Percentiles rank a stretch among this genome's conserved stretches.
These are phyloP conservation scores for Gamarada debralockiae DNA, from an alignment of 495 filamentous ascomycete genomes.

Conservation along the genomic window DNA sequence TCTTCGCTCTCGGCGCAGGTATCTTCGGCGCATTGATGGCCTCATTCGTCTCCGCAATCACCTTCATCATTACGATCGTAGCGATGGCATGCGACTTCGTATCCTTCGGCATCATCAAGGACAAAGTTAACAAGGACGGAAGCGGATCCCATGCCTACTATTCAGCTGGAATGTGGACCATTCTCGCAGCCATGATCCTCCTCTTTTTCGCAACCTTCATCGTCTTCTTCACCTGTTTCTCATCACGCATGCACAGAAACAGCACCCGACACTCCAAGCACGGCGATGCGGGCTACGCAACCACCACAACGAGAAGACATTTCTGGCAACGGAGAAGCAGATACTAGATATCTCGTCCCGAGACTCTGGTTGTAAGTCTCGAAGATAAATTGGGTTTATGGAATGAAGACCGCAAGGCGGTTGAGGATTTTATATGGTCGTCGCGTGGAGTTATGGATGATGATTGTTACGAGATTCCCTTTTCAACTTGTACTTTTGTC, in stretches of 20 bases:
- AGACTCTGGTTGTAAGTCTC: too few species aligned
- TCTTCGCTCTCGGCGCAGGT: slow-evolving; percentile 49
- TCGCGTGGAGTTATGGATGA: too few species aligned
- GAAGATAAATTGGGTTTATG: too few species aligned
- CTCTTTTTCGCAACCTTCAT: slow-evolving; percentile 49
- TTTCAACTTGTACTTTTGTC: too few species aligned
- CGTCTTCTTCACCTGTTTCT: slow-evolving; percentile 56
- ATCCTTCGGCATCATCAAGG: slow-evolving; percentile 46
- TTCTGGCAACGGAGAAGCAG: slow-evolving; percentile 23
- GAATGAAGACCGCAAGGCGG: too few species aligned
- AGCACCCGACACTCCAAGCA: background rate
- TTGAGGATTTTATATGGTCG: too few species aligned
- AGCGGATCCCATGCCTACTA: slow-evolving; percentile 36
- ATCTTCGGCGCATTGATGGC: slow-evolving; percentile 48
- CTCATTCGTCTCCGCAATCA: slow-evolving; percentile 39
- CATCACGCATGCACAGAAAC: slow-evolving; percentile 14
- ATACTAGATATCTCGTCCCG: slow-evolving; percentile 14
- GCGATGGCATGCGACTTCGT: slow-evolving; percentile 54
- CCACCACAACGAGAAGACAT: slow-evolving; percentile 12
- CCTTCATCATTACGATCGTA: slow-evolving; percentile 52
- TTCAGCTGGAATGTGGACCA: slow-evolving; percentile 46
- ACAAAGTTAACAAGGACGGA: slow-evolving; percentile 40
- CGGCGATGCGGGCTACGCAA: slow-evolving; percentile 9
- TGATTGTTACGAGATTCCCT: too few species aligned
- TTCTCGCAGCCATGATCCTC: slow-evolving; percentile 44